Evolutionary conservation across 345 rosid species (phyloP), one percentile per base, ranked within the genome.

Genomic region (Camelina hispida): DNA sequence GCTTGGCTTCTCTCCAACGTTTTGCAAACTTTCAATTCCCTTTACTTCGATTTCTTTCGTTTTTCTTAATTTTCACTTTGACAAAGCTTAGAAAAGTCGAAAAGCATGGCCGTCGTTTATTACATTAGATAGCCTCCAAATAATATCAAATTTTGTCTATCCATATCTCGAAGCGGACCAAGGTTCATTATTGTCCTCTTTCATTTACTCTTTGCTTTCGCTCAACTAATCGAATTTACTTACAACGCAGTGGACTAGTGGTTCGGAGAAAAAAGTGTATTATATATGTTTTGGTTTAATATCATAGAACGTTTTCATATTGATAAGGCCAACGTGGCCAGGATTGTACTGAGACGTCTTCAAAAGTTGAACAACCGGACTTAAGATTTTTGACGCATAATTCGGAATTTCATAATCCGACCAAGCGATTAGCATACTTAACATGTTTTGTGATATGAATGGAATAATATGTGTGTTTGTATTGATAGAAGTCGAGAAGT

Each of bases 1-100:
- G 63, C 23, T 54, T 52, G 56, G 70, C 35, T 73, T 63, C 25
- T 42, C 56, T 43, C 46, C 46, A 52, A 57, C 62, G 62, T 57
- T 32, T 57, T 34, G 37, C 62, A 47, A 47, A 7, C 52, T 47
- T 56, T 56, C 11, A 2, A 25, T 25, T 28, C 5, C 61, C 20
- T 7, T 55, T 54, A 13, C 58, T 32, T 9, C 22, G 16, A 0
- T 46, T 47, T 47, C 10, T 7, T 14, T 44, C 17, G 6, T 44
- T 42, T 44, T 42, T 43, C 15, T 44, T 15, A 15, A 7, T 30
- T 2, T 58, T 58, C 12, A 34, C 42, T 57, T 34, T 58, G 10
- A 4, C 11, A 6, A 16, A 28, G 20, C 22, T 56, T 2, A 9
- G 40, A 56, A 56, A 56, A 32, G 37, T 55, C 11, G 18, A 55